Evolutionary conservation across 768 basidiomycete species (phyloP).

Genomic region (Strobilomyces confusus): DNA sequence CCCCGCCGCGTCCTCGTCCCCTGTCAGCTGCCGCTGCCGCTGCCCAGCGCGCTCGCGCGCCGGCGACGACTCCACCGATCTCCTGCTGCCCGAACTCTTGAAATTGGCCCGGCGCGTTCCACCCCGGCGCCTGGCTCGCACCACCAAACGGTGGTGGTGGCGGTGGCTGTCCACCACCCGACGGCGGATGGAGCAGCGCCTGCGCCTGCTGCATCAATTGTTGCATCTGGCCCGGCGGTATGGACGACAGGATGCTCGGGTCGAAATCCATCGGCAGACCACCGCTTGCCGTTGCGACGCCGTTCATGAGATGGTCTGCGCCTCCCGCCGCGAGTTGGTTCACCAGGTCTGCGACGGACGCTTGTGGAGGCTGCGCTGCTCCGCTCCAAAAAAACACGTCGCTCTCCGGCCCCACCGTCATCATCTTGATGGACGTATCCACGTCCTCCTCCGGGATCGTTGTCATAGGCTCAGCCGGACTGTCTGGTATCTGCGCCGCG

Average conservation of each 20-base stretch:
- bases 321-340: conserved; percentile 53
- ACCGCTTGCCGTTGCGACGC: conserved; percentile 28
- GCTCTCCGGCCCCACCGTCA: conserved; percentile 68
- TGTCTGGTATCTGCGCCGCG: conserved; percentile 68
- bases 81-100: conserved; percentile 47
- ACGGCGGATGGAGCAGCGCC: conserved; percentile 27
- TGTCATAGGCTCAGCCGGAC: conserved; percentile 63
- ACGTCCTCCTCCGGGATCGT: conserved; percentile 66
- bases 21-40: conserved; percentile 31
- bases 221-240: conserved; percentile 60
- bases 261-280: conserved; percentile 39
- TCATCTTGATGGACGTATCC: conserved; percentile 55
- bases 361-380: conserved; percentile 22
- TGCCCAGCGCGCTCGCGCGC: conserved; percentile 43
- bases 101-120: conserved; percentile 41
- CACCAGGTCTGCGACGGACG: conserved; percentile 68
- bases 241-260: conserved; percentile 37
- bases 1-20: conserved; percentile 61
- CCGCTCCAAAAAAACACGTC: conserved; percentile 65
- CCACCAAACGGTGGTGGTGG: conserved; percentile 34
- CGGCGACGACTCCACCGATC: conserved; percentile 41
- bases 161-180: conserved; percentile 29
- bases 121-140: conserved; percentile 33
- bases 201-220: conserved; percentile 49
- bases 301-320: conserved; percentile 38